phyloP scores from a whole-genome alignment of 805 yeast species.

The Teunomyces tritomae region DNA sequence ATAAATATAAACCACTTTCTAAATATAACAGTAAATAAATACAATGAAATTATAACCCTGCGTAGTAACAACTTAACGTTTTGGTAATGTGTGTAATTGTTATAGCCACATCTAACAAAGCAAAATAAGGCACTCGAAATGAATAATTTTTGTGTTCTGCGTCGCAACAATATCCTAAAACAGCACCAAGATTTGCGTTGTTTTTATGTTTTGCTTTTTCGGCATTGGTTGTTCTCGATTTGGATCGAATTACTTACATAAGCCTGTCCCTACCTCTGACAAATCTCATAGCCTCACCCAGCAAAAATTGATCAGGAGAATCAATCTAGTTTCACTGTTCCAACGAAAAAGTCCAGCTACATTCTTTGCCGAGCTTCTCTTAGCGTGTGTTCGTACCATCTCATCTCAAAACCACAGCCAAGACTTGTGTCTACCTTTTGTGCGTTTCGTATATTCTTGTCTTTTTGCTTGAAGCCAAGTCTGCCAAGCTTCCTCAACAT shows the following conservation, averaged over 20 bases:
- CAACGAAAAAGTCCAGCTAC: not conserved
- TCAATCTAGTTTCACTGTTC: not conserved
- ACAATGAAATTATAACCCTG: not conserved
- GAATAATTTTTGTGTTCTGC: too few species aligned
- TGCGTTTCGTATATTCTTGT: not conserved
- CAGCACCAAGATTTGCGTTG: not conserved
- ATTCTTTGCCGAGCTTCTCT: not conserved
- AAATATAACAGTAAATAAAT: not conserved
- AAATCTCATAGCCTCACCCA: slow-evolving; percentile 4
- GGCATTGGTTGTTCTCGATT: not conserved
- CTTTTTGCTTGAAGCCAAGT: not conserved
- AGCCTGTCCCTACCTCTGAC: not conserved
- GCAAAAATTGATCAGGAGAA: not conserved
- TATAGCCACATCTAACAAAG: too few species aligned
- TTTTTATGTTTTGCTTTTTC: not conserved
- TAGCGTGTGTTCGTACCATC: not conserved
- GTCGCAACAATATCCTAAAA: not conserved
- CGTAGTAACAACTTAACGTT: too few species aligned
- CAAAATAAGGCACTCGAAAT: too few species aligned
- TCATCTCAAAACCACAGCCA: too few species aligned
- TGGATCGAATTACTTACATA: not conserved
- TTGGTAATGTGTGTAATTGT: too few species aligned
- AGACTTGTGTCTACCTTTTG: too few species aligned
- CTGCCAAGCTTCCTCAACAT: not conserved
- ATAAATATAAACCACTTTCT: not conserved